phyloP scores from a whole-genome alignment of 1,284 basidiomycete genomes.

The Naganishia liquefaciens region DNA sequence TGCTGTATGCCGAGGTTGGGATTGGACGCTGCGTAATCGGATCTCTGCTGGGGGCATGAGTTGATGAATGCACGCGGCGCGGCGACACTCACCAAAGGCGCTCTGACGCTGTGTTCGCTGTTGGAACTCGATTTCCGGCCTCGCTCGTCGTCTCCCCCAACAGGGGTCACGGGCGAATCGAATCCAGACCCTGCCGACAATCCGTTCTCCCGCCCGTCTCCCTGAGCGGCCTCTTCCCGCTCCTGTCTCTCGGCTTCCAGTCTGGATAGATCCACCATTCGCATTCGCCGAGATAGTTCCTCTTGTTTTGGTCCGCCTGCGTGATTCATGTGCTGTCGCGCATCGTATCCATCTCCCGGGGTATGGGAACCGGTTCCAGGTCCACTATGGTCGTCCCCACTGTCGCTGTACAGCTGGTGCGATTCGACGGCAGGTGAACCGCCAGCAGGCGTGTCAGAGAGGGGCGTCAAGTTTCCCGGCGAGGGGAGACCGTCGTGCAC shows the following conservation, averaged over 20 bases:
- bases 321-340: slow-evolving; percentile 36
- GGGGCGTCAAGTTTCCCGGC: slow-evolving; percentile 49
- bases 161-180: slow-evolving; percentile 18
- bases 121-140: slow-evolving; percentile 3
- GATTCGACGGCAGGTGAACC: slow-evolving; percentile 10
- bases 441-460: slow-evolving; percentile 35
- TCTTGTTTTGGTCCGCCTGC: slow-evolving; percentile 28
- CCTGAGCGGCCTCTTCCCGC: slow-evolving; percentile 11
- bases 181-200: background rate
- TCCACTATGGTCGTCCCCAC: slow-evolving; percentile 34
- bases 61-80: background rate
- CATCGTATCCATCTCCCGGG: slow-evolving; percentile 35
- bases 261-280: slow-evolving; percentile 22
- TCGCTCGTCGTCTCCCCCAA: background rate
- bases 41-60: background rate
- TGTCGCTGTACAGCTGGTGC: slow-evolving; percentile 35
- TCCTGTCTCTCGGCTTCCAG: slow-evolving; percentile 22
- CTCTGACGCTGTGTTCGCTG: slow-evolving; percentile 14
- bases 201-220: background rate
- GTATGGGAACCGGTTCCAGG: slow-evolving; percentile 29
- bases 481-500: slow-evolving; percentile 50
- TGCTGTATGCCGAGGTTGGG: slow-evolving; percentile 8
- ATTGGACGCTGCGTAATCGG: background rate
- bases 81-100: slow-evolving; percentile 2
- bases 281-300: slow-evolving; percentile 22